Evolutionary conservation across 78 protist genomes (phyloP), one percentile per base, ranked within the genome.

Genomic region (Pirum gemmata): DNA sequence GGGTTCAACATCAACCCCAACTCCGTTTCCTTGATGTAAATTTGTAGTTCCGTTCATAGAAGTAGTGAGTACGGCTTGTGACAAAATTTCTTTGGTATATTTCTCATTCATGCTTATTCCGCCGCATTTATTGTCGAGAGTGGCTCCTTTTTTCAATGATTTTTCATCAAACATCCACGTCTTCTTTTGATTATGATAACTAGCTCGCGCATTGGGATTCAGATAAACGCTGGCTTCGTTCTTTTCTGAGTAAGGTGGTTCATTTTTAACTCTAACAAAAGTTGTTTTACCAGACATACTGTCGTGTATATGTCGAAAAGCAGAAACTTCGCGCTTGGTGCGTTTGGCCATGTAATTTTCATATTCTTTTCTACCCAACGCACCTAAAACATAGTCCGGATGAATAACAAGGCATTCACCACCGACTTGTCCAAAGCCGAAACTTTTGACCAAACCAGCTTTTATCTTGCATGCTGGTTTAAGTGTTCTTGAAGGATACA

Each of bases 381-480:
- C 1, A n/a, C 72, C 29, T 5, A 38, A 41, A 1, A 78, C 0
- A 77, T 27, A 31, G 38, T 0, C 35, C 26, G 94, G 91, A 78
- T 92, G 88, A 72, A 92, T 73, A 31, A 92, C 79, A 25, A 92
- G 87, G 37, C 76, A 61, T 83, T 90, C 91, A 38, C 86, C 92
- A 29, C 94, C 94, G 38, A 76, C 94, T 37, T 92, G 94, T 1
- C 94, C 94, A 75, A 92, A 92, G 2, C 94, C 94, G 40, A 92
- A 92, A 38, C 83, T 40, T 89, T 92, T 90, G 29, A 90, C 78
- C 26, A 88, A 79, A 73, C 83, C 92, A 27, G 92, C 89, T 31
- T 83, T 75, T 61, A 90, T 35, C 37, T 79, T 73, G 0, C n/a
- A 36, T 38, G 27, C 33, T 34, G 39, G 78, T 25, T n/a, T 18